These are phyloP conservation scores for Samsoniella hepiali DNA, from an alignment of 2,329 filamentous ascomycete species.

Conservation along the genomic window DNA sequence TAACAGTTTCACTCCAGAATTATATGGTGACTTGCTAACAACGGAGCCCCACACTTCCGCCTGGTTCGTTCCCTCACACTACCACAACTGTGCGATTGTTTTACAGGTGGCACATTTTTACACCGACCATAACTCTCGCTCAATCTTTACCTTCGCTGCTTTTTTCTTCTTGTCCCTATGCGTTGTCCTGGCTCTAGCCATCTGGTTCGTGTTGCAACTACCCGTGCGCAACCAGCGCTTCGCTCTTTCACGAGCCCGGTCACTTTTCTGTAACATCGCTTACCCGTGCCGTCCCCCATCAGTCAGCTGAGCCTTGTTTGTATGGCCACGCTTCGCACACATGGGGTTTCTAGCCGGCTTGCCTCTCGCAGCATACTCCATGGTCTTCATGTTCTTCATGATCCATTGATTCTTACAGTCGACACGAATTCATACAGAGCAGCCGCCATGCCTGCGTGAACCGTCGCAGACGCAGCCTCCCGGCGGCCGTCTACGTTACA, in stretches of 20 bases:
- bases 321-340: neutral
- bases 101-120: neutral
- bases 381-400: too few species aligned
- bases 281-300: neutral
- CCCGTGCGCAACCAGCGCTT: neutral
- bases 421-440: neutral
- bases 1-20: neutral
- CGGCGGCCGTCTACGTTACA: neutral
- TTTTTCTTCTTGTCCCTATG: neutral
- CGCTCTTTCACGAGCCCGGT: neutral
- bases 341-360: neutral
- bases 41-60: constrained; percentile 1
- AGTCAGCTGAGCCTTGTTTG: constrained; percentile 13
- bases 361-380: neutral
- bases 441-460: neutral
- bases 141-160: neutral
- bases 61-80: neutral
- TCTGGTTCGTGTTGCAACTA: neutral
- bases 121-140: neutral
- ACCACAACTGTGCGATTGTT: constrained; percentile 11
- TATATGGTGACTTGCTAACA: neutral
- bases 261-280: neutral
- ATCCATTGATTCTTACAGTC: neutral
- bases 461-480: neutral
- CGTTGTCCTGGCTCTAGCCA: neutral